phyloP scores from a whole-genome alignment of 2,329 filamentous ascomycete genomes.

The Beauveria sp. region DNA sequence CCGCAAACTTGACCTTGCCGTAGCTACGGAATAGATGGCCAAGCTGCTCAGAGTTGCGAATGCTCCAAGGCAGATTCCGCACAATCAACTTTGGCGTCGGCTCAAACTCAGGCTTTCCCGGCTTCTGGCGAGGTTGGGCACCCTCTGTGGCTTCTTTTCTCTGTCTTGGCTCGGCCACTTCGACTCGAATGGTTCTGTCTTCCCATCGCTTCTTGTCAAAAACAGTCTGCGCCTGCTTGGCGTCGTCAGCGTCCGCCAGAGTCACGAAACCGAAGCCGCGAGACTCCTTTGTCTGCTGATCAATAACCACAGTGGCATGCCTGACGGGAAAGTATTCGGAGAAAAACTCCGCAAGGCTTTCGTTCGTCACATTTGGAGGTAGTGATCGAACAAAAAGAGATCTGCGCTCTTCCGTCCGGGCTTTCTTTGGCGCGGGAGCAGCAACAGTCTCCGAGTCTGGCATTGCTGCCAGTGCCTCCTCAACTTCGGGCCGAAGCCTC shows the following conservation, averaged over 20 bases:
- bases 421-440: conserved; percentile 41
- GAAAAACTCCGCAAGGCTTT: conserved; percentile 79
- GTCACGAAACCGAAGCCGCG: conserved; percentile 96
- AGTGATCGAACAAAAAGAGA: conserved; percentile 90
- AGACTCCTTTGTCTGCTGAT: conserved; percentile 77
- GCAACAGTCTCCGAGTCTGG: conserved; percentile 25
- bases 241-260: conserved; percentile 89
- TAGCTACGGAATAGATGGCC: conserved; percentile 73
- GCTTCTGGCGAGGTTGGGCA: conserved; percentile 35
- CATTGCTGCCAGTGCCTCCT: conserved; percentile 23
- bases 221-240: conserved; percentile 69
- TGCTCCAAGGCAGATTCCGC: conserved; percentile 90
- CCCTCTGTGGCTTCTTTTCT: conserved; percentile 50
- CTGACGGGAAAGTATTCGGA: conserved; percentile 92
- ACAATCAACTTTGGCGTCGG: conserved; percentile 74
- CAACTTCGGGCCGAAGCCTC: conserved; percentile 26
- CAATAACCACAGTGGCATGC: conserved; percentile 86
- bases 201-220: conserved; percentile 72
- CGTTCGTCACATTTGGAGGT: conserved; percentile 68
- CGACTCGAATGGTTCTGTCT: conserved; percentile 75
- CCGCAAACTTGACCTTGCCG: conserved; percentile 84
- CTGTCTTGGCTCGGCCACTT: conserved; percentile 79
- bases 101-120: conserved; percentile 50
- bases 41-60: conserved; percentile 79
- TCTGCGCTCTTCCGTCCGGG: conserved; percentile 51